Conservation (phyloP, 2,329 filamentous ascomycete species). For the Aspergillus pseudonomiae region DNA sequence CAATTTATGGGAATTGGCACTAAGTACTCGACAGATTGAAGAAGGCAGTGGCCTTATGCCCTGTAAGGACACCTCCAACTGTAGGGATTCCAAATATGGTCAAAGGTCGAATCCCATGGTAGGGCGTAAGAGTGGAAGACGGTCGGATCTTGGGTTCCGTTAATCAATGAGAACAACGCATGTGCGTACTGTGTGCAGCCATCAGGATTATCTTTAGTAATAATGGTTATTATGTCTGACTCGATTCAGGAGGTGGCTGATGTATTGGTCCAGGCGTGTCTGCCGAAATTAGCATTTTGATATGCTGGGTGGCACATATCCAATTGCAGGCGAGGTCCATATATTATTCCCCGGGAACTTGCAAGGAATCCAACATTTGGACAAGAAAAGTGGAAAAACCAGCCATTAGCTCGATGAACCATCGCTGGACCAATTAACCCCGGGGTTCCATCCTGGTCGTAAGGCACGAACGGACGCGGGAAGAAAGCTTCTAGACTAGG, state of each 20-base stretch:
- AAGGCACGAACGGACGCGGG: constrained; percentile 9
- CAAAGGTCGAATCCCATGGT: neutral
- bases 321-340: constrained; percentile 8
- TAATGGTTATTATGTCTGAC: neutral
- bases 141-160: neutral
- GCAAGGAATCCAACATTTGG: constrained; percentile 8
- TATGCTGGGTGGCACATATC: constrained; percentile 6
- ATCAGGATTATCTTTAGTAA: neutral
- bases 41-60: neutral
- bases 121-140: neutral
- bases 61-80: neutral
- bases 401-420: constrained; percentile 13
- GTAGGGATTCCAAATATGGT: neutral
- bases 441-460: constrained; percentile 7
- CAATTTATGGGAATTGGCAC: neutral
- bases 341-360: constrained; percentile 3
- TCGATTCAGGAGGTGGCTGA: constrained; percentile 28
- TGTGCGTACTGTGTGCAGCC: neutral
- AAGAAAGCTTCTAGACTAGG: constrained; percentile 15
- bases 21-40: neutral
- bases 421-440: constrained; percentile 14
- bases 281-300: constrained; percentile 8
- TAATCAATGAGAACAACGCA: neutral
- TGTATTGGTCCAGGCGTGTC: constrained; percentile 13
- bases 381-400: constrained; percentile 7